These are phyloP conservation scores for Ophiocordyceps camponoti-leonardi DNA, from an alignment of 2,329 filamentous ascomycete species.

Conservation along the genomic window DNA sequence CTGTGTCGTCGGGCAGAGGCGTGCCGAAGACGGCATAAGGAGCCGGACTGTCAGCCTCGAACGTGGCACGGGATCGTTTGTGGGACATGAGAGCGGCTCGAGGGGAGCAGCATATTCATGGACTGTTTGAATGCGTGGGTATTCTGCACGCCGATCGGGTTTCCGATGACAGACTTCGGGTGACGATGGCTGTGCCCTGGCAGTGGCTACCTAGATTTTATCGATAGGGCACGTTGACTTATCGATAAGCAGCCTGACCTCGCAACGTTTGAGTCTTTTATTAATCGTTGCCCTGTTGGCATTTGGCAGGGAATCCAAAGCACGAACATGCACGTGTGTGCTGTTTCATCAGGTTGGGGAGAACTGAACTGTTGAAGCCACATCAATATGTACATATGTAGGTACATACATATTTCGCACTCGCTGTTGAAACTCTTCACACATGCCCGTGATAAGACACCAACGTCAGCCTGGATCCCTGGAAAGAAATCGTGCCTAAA, in stretches of 20 bases:
- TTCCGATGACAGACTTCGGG: background rate
- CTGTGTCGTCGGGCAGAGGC: conserved; percentile 63
- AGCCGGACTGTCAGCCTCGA: conserved; percentile 59
- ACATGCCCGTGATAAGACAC: background rate
- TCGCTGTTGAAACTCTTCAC: background rate
- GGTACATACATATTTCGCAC: too few relatives aligned
- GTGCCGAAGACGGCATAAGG: conserved; percentile 73
- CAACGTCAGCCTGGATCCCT: background rate
- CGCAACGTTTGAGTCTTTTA: too few relatives aligned
- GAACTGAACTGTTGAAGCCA: background rate
- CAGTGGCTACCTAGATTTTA: too few relatives aligned
- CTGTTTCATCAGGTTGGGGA: too few relatives aligned
- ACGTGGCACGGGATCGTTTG: conserved; percentile 65
- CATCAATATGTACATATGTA: too few relatives aligned
- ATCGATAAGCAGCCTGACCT: too few relatives aligned
- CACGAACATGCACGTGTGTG: too few relatives aligned
- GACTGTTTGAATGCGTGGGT: background rate
- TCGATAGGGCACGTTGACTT: too few relatives aligned
- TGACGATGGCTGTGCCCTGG: too few relatives aligned
- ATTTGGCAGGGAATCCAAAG: too few relatives aligned
- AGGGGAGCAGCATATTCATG: background rate
- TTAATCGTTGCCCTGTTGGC: too few relatives aligned
- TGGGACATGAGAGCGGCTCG: conserved; percentile 39
- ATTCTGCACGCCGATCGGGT: background rate
- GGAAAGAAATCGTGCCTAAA: background rate